Percentiles rank a stretch among this genome's conserved stretches.
Conservation (phyloP, 108 stramenopile species). For the Skeletonema menzelii region DNA sequence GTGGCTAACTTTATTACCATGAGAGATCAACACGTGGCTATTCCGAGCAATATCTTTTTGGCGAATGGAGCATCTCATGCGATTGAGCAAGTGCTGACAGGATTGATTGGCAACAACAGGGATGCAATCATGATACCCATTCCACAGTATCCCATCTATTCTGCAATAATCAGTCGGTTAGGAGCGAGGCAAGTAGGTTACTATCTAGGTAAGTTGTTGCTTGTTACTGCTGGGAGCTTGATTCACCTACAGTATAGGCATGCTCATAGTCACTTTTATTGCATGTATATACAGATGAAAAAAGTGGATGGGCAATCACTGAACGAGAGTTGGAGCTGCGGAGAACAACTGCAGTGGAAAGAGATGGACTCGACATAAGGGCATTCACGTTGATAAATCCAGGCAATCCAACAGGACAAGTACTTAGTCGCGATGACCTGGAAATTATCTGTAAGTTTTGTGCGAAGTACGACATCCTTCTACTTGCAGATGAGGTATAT, state of each 20-base stretch:
- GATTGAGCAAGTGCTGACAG: constrained; percentile 76
- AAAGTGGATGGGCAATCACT: constrained; percentile 76
- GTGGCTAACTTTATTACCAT: constrained; percentile 59
- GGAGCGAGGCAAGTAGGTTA: constrained; percentile 89
- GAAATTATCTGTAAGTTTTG: constrained; percentile 84
- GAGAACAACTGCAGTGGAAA: constrained; percentile 58
- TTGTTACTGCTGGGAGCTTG: not conserved
- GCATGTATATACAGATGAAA: constrained; percentile 56
- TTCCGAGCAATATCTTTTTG: constrained; percentile 86
- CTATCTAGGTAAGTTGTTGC: constrained; percentile 51
- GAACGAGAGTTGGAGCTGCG: constrained; percentile 67
- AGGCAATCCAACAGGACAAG: constrained; percentile 95
- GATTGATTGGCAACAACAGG: constrained; percentile 69
- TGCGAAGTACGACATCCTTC: constrained; percentile 71
- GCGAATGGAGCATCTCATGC: constrained; percentile 92
- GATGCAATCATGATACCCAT: constrained; percentile 94
- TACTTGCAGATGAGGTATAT: constrained; percentile 92
- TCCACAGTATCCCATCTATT: constrained; percentile 97
- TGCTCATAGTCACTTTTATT: not conserved
- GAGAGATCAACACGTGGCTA: constrained; percentile 74
- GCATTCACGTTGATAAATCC: constrained; percentile 94
- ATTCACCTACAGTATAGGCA: not conserved
- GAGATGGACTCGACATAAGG: constrained; percentile 65
- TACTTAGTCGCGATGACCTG: constrained; percentile 73
- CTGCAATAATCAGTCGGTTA: constrained; percentile 72